Evolutionary conservation across 768 basidiomycete species (phyloP).

Genomic region (Chalciporus chontae): DNA sequence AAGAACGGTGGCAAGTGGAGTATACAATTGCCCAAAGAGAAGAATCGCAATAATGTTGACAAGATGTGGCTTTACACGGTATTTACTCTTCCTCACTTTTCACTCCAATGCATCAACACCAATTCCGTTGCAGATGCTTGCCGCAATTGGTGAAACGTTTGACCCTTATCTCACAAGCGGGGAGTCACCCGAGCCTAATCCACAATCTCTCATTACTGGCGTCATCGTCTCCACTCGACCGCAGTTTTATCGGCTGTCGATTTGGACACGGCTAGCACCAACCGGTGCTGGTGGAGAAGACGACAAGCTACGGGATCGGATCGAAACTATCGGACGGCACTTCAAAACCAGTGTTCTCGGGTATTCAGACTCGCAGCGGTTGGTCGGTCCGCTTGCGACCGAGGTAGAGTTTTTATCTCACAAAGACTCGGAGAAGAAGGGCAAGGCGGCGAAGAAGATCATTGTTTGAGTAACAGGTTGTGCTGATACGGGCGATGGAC

Average conservation of each 20-base stretch:
- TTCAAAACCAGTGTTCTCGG: conserved; percentile 93
- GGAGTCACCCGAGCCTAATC: conserved; percentile 38
- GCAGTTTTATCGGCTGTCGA: conserved; percentile 92
- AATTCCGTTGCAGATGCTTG: conserved; percentile 80
- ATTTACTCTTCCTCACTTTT: conserved; percentile 15
- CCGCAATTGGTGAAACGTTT: conserved; percentile 98
- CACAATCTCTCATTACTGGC: conserved; percentile 75
- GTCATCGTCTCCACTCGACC: conserved; percentile 94
- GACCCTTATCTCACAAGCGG: conserved; percentile 73
- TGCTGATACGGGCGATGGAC: conserved; percentile 15
- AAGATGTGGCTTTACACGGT: conserved; percentile 99
- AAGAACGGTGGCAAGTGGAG: conserved; percentile 98
- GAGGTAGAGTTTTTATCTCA: conserved; percentile 95
- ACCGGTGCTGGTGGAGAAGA: conserved; percentile 45
- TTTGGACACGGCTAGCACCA: conserved; percentile 93
- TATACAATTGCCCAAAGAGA: conserved; percentile 95
- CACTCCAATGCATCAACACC: conserved; percentile 1
- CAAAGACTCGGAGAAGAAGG: conserved; percentile 95
- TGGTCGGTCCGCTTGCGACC: conserved; percentile 84
- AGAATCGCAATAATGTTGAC: conserved; percentile 80
- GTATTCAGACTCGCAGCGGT: conserved; percentile 65
- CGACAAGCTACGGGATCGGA: conserved; percentile 70
- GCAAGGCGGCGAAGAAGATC: conserved; percentile 78
- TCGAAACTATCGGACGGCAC: conserved; percentile 80
- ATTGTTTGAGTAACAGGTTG: conserved; percentile 44